Percentiles rank a stretch among this genome's conserved stretches.
Evolutionary conservation across 441 rosid species (phyloP).

Genomic region (Brassica balearica): DNA sequence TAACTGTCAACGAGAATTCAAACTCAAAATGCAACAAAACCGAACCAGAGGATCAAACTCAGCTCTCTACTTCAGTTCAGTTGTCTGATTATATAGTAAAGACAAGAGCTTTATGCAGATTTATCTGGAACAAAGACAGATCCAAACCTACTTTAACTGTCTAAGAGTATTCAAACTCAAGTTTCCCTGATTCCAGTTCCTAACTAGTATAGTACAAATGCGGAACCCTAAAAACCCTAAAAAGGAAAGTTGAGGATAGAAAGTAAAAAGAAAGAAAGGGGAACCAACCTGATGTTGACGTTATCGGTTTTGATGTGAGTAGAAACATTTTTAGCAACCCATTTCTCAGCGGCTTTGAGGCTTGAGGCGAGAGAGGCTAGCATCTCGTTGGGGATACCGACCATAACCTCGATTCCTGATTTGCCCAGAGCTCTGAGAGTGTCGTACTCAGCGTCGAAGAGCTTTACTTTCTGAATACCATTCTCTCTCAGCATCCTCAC

Average conservation of each 20-base stretch:
- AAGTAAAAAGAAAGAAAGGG: background rate
- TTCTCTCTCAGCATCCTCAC: constrained; percentile 74
- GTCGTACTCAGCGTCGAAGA: constrained; percentile 84
- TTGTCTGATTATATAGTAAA: constrained; percentile 6
- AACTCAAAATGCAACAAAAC: constrained; percentile 24
- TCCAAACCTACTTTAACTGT: constrained; percentile 3
- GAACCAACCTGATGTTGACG: constrained; percentile 78
- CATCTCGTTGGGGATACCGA: constrained; percentile 96
- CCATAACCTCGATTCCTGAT: constrained; percentile 89
- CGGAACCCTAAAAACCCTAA: constrained; percentile 28
- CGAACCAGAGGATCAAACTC: constrained; percentile 17
- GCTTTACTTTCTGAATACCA: constrained; percentile 80
- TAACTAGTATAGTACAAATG: constrained; percentile 9
- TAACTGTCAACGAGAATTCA: background rate
- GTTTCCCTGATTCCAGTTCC: background rate
- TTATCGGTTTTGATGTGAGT: constrained; percentile 58
- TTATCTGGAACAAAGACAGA: background rate
- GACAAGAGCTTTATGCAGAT: background rate
- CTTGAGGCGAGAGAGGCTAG: constrained; percentile 67
- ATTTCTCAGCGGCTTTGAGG: constrained; percentile 82
- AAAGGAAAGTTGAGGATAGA: constrained; percentile 16
- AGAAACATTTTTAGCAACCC: constrained; percentile 89
- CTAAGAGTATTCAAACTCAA: background rate
- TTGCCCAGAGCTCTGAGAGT: constrained; percentile 72
- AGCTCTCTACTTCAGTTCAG: background rate